A percentile compares a stretch with the other conserved stretches of the same genome.
These are phyloP conservation scores for Podaxis mareebaensis DNA, from an alignment of 768 basidiomycete species.

Conservation along the genomic window DNA sequence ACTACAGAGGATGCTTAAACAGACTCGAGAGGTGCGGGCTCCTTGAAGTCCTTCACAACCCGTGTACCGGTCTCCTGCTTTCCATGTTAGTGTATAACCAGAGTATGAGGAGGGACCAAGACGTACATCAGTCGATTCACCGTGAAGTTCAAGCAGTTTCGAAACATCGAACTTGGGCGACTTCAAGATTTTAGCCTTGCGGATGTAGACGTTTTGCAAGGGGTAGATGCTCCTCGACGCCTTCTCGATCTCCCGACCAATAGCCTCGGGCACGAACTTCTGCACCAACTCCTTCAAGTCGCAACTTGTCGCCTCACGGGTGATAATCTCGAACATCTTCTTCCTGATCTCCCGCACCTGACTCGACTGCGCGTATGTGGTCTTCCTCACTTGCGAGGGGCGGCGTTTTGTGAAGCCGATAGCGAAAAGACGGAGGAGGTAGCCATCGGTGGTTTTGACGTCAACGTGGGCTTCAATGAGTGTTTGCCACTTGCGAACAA, in stretches of 20 bases:
- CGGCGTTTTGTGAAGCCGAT: conserved; percentile 99
- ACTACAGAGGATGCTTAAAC: conserved; percentile 63
- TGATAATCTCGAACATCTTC: conserved; percentile 99
- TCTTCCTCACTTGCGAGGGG: conserved; percentile 96
- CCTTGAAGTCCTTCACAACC: conserved; percentile 95
- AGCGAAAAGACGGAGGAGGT: conserved; percentile 97
- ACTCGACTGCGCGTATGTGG: conserved; percentile 93
- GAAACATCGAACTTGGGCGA: conserved; percentile 95
- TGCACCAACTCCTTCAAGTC: conserved; percentile 98
- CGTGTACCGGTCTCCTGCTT: conserved; percentile 90
- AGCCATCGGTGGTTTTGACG: conserved; percentile 98
- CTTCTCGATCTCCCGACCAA: conserved; percentile 99
- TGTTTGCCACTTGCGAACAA: conserved; percentile 99
- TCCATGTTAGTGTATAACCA: conserved; percentile 9
- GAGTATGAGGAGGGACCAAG: conserved; percentile 16
- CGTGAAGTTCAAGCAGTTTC: conserved; percentile 96
- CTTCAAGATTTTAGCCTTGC: conserved; percentile 99
- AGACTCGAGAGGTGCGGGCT: conserved; percentile 90
- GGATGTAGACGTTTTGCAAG: conserved; percentile 97
- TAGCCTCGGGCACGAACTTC: conserved; percentile 99
- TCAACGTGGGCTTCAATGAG: conserved; percentile 99
- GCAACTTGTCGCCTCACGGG: conserved; percentile 89
- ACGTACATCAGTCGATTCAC: conserved; percentile 91
- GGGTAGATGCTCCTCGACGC: conserved; percentile 95
- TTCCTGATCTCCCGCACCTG: conserved; percentile 97